Evolutionary conservation across 495 filamentous ascomycete genomes (phyloP), one percentile per base, ranked within the genome.

Genomic region (Neurospora tetrasperma): DNA sequence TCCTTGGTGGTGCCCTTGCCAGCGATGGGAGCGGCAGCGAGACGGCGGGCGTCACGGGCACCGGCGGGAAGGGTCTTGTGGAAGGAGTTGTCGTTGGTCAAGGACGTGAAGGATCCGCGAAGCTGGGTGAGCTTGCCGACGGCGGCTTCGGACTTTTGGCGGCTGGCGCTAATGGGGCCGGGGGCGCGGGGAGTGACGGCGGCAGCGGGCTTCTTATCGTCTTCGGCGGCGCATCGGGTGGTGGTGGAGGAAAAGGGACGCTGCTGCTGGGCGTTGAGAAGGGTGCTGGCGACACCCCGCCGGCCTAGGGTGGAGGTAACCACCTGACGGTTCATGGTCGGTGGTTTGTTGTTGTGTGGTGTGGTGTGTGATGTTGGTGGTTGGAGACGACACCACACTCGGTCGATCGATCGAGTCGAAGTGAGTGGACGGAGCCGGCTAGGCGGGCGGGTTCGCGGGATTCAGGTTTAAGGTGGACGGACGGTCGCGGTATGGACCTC

Each of bases 321-420:
- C 35, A 59, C 74, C 23, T 79, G 79, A n/a, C 79, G 73, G 70
- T 75, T 74, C 79, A 81, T 81, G 40, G 23, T 42, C 54, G 54
- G 72, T 44, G 42, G 35, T n/a, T n/a, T n/a, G n/a, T 70, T 42
- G 31, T 38, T 6, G 74, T 70, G 44, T 69, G 70, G 10, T 35
- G 18, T 12, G 23, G 35, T 38, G 5, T 35, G 35, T 35, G 35
- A 5, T 18, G 5, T 8, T 41, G 31, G 23, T 23, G 23, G 23
- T 23, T 23, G 23, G 23, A 23, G 23, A 72, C 62, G 46, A 54
- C 31, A 39, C 48, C 70, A 44, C 70, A n/a, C 27, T 66, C 69
- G 70, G 46, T 73, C 72, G 16, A 69, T 20, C 20, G 27, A 31
- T 31, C 27, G 27, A 31, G 27, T 31, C 27, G 27, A 71, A 75